Conservation (phyloP, 108 stramenopile genomes). For the Parmales sp. region DNA sequence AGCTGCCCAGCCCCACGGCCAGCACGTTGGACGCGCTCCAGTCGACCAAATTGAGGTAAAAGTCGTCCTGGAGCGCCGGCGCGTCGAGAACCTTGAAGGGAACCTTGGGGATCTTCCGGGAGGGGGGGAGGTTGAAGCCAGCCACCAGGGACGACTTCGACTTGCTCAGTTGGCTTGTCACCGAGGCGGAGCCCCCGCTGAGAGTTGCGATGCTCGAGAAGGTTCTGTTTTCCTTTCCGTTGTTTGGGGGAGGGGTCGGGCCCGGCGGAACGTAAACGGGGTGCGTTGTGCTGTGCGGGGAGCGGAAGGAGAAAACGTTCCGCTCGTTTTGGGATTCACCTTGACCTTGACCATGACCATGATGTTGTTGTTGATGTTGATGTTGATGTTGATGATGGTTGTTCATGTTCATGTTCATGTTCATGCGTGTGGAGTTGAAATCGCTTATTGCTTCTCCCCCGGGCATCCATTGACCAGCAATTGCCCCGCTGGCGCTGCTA, state of each 20-base stretch:
- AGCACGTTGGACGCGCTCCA: slow-evolving; percentile 92
- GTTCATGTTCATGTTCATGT: too few relatives aligned
- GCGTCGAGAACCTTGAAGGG: slow-evolving; percentile 99
- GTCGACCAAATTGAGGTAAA: slow-evolving; percentile 94
- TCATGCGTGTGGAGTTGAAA: too few relatives aligned
- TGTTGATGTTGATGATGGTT: too few relatives aligned
- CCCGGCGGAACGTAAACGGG: background rate
- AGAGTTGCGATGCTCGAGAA: background rate
- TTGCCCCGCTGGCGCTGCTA: too few relatives aligned
- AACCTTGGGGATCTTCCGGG: slow-evolving; percentile 72
- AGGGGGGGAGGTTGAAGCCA: slow-evolving; percentile 59
- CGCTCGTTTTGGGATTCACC: too few relatives aligned
- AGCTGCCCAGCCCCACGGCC: slow-evolving; percentile 87
- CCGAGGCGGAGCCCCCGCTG: slow-evolving; percentile 45
- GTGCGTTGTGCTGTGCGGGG: background rate
- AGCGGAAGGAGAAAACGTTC: too few relatives aligned
- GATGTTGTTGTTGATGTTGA: too few relatives aligned
- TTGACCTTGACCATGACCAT: too few relatives aligned
- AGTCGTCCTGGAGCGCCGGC: slow-evolving; percentile 94
- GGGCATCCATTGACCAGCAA: too few relatives aligned
- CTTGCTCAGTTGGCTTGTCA: slow-evolving; percentile 32
- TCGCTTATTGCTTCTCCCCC: too few relatives aligned
- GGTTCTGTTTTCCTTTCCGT: slow-evolving; percentile 29
- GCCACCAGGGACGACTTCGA: slow-evolving; percentile 50
- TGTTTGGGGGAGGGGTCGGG: background rate